Conservation (phyloP, 2,329 filamentous ascomycete species). For the Clonostachys byssicola region DNA sequence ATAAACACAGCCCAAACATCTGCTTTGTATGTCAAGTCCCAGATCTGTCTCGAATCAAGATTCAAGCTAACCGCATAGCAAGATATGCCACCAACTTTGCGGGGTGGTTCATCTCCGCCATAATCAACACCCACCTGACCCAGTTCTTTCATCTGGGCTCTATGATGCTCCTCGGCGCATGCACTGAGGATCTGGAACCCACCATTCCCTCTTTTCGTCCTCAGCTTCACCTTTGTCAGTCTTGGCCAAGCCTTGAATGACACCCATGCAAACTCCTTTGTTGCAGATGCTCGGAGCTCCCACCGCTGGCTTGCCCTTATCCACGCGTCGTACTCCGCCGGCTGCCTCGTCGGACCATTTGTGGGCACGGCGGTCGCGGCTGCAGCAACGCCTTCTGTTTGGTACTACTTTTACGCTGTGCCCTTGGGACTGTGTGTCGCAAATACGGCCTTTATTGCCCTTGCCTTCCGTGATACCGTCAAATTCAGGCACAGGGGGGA, state of each 20-base stretch:
- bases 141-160: constrained; percentile 50
- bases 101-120: constrained; percentile 55
- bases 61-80: not conserved
- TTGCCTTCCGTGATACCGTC: constrained; percentile 46
- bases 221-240: constrained; percentile 54
- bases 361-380: constrained; percentile 46
- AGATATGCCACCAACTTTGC: constrained; percentile 53
- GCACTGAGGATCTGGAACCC: constrained; percentile 51
- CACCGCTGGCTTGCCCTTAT: constrained; percentile 61
- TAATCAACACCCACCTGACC: constrained; percentile 49
- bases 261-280: constrained; percentile 59
- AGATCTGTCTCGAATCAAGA: not conserved
- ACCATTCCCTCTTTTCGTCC: constrained; percentile 50
- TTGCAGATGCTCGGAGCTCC: constrained; percentile 41
- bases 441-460: constrained; percentile 40
- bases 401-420: constrained; percentile 54
- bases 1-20: constrained; percentile 48
- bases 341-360: constrained; percentile 53
- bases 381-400: constrained; percentile 24
- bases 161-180: constrained; percentile 51
- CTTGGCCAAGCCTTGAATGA: constrained; percentile 62
- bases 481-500: constrained; percentile 13
- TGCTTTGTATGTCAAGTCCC: constrained; percentile 32
- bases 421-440: constrained; percentile 45
- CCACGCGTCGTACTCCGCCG: constrained; percentile 57